phyloP scores from a whole-genome alignment of 1,284 basidiomycete species.

The Irpex sp. region DNA sequence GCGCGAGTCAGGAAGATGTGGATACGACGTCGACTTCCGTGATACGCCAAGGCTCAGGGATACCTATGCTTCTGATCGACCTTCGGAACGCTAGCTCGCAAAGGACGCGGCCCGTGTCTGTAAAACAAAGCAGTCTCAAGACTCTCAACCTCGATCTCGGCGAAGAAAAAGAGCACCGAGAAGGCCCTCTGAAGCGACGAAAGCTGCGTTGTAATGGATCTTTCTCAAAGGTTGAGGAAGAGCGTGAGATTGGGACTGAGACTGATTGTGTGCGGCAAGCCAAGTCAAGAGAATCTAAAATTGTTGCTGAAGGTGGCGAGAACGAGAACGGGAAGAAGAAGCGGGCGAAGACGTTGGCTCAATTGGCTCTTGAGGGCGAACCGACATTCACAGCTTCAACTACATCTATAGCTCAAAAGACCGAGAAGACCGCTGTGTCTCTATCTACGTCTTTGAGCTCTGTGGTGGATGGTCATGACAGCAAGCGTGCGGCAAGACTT shows the following conservation, averaged over 20 bases:
- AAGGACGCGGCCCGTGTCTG: neutral
- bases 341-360: neutral
- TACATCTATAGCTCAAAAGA: neutral
- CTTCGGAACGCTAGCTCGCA: neutral
- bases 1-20: neutral
- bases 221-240: neutral
- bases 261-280: slow-evolving; percentile 3
- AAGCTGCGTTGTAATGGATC: neutral
- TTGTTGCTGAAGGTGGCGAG: neutral
- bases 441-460: neutral
- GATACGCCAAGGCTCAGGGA: neutral
- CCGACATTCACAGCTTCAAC: neutral
- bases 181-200: neutral
- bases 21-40: neutral
- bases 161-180: neutral
- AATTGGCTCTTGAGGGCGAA: neutral
- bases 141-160: too few species aligned
- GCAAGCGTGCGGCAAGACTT: neutral
- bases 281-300: neutral
- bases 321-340: neutral
- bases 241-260: neutral
- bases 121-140: too few species aligned
- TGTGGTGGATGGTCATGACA: neutral
- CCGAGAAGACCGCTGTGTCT: neutral
- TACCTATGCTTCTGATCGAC: neutral